Percentiles rank a stretch among this genome's conserved stretches.
phyloP scores from a whole-genome alignment of 1,284 basidiomycete genomes.

The Malassezia brasiliensis region DNA sequence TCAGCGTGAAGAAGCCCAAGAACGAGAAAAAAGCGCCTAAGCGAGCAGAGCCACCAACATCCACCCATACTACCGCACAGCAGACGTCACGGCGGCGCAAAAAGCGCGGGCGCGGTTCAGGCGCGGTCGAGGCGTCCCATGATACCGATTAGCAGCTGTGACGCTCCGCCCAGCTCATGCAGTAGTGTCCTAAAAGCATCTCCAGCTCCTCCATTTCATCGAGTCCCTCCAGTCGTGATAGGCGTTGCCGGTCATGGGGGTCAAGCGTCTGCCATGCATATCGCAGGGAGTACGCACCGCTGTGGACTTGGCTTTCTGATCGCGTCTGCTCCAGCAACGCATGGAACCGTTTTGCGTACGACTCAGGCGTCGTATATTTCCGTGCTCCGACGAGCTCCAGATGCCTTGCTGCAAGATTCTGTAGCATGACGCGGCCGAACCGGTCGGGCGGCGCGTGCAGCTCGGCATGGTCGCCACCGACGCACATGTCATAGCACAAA shows the following conservation, averaged over 20 bases:
- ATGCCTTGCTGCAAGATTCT: slow-evolving; percentile 37
- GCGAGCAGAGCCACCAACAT: not conserved
- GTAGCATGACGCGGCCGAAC: slow-evolving; percentile 45
- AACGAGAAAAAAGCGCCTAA: not conserved
- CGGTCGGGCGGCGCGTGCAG: slow-evolving; percentile 8
- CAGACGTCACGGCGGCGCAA: slow-evolving; percentile 4
- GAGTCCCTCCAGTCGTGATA: slow-evolving; percentile 37
- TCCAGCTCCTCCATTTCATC: slow-evolving; percentile 47
- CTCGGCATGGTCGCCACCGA: slow-evolving; percentile 25
- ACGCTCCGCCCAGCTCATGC: slow-evolving; percentile 19
- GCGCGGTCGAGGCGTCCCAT: not conserved
- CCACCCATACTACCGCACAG: not conserved
- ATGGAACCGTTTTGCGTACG: slow-evolving; percentile 26
- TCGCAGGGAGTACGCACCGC: slow-evolving; percentile 3
- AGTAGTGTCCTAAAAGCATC: slow-evolving; percentile 44
- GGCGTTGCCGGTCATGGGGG: slow-evolving; percentile 2
- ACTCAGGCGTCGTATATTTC: slow-evolving; percentile 23
- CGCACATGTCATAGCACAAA: slow-evolving; percentile 41
- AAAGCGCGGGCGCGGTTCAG: slow-evolving; percentile 12
- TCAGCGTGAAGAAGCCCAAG: slow-evolving; percentile 73
- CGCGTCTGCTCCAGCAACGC: not conserved
- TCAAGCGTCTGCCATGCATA: slow-evolving; percentile 3
- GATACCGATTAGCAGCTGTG: not conserved
- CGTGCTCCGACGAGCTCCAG: slow-evolving; percentile 36
- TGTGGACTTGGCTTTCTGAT: not conserved